A percentile compares a stretch with the other conserved stretches of the same genome.
These are phyloP conservation scores for Thecamonas trahens DNA, from an alignment of 78 protist genomes.

Conservation along the genomic window DNA sequence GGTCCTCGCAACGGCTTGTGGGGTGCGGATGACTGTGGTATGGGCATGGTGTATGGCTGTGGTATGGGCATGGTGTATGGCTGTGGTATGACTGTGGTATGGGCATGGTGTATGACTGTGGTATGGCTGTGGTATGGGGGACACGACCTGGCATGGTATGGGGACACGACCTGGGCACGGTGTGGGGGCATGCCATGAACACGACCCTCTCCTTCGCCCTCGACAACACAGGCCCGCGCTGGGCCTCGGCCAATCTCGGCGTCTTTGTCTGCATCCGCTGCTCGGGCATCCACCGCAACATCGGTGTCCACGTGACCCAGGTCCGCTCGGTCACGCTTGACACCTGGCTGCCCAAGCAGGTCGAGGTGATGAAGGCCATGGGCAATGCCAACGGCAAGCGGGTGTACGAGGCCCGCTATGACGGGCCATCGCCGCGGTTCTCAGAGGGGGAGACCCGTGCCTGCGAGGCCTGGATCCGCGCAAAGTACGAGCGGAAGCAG, in stretches of 20 bases:
- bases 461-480: constrained; percentile 3
- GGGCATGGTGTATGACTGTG: too few relatives aligned
- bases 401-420: neutral
- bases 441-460: neutral
- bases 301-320: constrained; percentile 81
- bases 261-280: constrained; percentile 78
- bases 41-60: too few relatives aligned
- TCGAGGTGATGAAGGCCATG: neutral
- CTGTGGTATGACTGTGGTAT: too few relatives aligned
- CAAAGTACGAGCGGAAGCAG: neutral
- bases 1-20: too few relatives aligned
- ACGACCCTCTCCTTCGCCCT: too few relatives aligned
- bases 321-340: constrained; percentile 61
- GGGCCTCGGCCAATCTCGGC: constrained; percentile 85
- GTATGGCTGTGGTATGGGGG: too few relatives aligned
- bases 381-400: neutral
- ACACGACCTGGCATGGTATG: too few relatives aligned
- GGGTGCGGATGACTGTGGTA: too few relatives aligned
- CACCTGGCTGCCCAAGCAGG: constrained; percentile 16
- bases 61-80: too few relatives aligned
- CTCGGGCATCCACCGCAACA: constrained; percentile 75
- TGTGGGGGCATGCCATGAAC: too few relatives aligned
- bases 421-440: too few relatives aligned
- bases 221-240: constrained; percentile 69
- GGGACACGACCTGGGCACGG: too few relatives aligned